These are phyloP conservation scores for Penicillium salamii DNA, from an alignment of 495 filamentous ascomycete genomes.

Conservation along the genomic window DNA sequence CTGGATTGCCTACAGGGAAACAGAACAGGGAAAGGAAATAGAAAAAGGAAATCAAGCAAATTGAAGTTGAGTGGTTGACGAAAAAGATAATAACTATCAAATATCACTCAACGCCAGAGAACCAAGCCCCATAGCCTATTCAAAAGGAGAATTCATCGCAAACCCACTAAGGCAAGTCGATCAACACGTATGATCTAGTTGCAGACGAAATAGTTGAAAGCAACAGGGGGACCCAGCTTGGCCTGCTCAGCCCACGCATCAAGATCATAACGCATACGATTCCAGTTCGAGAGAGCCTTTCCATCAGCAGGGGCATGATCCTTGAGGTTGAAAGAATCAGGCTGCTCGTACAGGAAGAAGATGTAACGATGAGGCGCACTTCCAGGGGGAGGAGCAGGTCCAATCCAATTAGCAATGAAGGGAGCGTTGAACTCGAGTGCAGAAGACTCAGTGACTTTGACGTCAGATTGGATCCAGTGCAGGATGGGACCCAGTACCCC, in stretches of 20 bases:
- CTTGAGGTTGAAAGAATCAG: conserved; percentile 41
- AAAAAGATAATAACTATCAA: no score
- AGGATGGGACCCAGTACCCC: conserved; percentile 36
- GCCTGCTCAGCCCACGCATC: conserved; percentile 47
- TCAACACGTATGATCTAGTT: conserved; percentile 18
- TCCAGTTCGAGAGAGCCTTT: conserved; percentile 34
- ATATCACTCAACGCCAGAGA: no score
- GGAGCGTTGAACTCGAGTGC: conserved; percentile 19
- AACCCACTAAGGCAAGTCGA: neutral
- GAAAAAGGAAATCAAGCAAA: no score
- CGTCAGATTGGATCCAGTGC: conserved; percentile 50
- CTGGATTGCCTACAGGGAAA: no score
- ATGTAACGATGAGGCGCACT: conserved; percentile 55
- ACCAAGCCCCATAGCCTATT: no score
- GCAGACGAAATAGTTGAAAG: conserved; percentile 52
- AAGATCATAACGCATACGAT: conserved; percentile 50
- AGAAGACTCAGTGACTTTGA: conserved; percentile 24
- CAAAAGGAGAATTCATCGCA: no score
- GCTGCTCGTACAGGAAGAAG: conserved; percentile 58
- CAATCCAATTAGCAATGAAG: conserved; percentile 46
- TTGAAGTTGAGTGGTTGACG: no score
- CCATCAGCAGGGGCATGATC: conserved; percentile 43
- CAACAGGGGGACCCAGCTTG: conserved; percentile 46
- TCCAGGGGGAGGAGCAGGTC: conserved; percentile 48
- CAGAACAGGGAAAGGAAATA: no score